Conservation (phyloP, 192 early-diverging fungal species). For the Backusella tarrabulga region DNA sequence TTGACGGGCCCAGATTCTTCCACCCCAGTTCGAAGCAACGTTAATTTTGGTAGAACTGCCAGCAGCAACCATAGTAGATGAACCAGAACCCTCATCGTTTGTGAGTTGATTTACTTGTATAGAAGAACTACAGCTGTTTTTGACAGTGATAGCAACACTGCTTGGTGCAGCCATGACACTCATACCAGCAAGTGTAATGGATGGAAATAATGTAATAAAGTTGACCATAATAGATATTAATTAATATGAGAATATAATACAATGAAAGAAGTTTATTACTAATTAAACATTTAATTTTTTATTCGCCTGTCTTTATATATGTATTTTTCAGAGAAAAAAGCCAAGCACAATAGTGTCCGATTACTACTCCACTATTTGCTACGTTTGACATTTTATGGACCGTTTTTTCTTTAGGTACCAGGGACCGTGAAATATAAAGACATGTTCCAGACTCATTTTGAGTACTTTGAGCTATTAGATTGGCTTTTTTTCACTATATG, state of each 20-base stretch:
- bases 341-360: not conserved
- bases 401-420: not conserved
- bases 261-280: not conserved
- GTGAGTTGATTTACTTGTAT: constrained; percentile 19
- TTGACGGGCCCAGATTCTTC: constrained; percentile 28
- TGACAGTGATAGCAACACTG: constrained; percentile 19
- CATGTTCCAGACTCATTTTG: constrained; percentile 5
- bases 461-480: not conserved
- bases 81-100: constrained; percentile 1
- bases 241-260: not conserved
- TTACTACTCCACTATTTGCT: not conserved
- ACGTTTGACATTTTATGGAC: not conserved
- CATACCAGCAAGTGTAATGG: constrained; percentile 2
- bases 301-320: not conserved
- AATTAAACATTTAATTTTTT: not conserved
- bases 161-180: constrained; percentile 7
- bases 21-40: constrained; percentile 23
- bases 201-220: not conserved
- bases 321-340: not conserved
- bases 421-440: not conserved
- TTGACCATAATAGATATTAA: not conserved
- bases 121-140: constrained; percentile 18
- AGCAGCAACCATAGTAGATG: not conserved
- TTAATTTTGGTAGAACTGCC: constrained; percentile 15
- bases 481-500: not conserved